These are phyloP conservation scores for Microcyclosporella mali DNA, from an alignment of 2,329 filamentous ascomycete species.

Conservation along the genomic window DNA sequence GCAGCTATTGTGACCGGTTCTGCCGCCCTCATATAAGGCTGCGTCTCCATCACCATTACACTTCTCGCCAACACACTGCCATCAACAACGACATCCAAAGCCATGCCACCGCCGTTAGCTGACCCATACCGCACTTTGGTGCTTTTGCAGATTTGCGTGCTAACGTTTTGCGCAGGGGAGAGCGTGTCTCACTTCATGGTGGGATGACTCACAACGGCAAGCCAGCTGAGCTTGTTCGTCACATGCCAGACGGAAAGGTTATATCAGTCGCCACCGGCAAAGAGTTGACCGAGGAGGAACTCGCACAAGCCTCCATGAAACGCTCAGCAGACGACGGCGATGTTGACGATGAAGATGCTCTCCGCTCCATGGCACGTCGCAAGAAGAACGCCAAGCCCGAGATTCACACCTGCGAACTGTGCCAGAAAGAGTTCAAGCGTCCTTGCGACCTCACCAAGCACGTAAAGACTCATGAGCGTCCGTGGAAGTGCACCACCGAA, in stretches of 20 bases:
- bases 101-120: conserved; percentile 1
- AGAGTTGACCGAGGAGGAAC: conserved; percentile 48
- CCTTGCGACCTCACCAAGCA: conserved; percentile 98
- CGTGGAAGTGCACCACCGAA: conserved; percentile 80
- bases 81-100: too few species aligned
- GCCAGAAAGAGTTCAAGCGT: conserved; percentile 88
- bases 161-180: conserved; percentile 44
- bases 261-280: conserved; percentile 59
- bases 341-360: conserved; percentile 68
- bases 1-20: conserved; percentile 7
- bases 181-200: conserved; percentile 73
- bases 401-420: conserved; percentile 58
- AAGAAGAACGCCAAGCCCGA: conserved; percentile 71
- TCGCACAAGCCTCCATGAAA: conserved; percentile 48
- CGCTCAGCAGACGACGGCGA: conserved; percentile 50
- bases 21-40: neutral
- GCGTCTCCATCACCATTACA: neutral
- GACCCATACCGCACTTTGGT: conserved; percentile 3
- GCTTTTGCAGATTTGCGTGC: conserved; percentile 11
- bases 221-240: conserved; percentile 75
- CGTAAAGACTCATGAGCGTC: conserved; percentile 93
- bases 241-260: conserved; percentile 66
- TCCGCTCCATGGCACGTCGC: conserved; percentile 88
- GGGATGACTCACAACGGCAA: conserved; percentile 76
- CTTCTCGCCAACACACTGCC: conserved; percentile 3